Base-by-base conservation (phyloP, 306 rosid genomes). In the Prunus salicina region DNA sequence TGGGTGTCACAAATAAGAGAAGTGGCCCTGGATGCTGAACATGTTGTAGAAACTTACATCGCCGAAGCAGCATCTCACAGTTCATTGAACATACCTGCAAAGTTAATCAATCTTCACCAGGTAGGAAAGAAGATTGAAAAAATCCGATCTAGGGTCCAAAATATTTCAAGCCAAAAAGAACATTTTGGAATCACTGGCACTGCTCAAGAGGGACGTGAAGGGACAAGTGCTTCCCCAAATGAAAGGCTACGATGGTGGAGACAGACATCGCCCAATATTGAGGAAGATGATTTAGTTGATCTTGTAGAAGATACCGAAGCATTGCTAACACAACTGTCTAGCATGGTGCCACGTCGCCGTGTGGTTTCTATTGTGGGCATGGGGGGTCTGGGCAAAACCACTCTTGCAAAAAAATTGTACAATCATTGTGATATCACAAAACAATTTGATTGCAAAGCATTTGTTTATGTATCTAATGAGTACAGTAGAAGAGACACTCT, bases 1-100 rank as follows among this genome's bases (percentile, higher is more conserved):
- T 84, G 80, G 85, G 86, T 83, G n/a, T 82, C 85, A 0, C 86
- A 84, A 0, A 82, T 86, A 74, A 76, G 85, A 41, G 86, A 86
- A 38, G 76, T 84, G 8, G 85, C 88, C 20, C 76, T 69, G 56
- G 82, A 86, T 47, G 72, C 86, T 3, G 82, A 82, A 71, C 79
- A 86, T 28, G 50, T 79, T 0, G 75, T 84, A 5, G 89, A 88
- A 50, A 81, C 75, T 61, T 73, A 79, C 58, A 75, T 84, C 41
- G 67, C 77, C 79, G 32, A 74, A 4, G 63, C 79, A 14, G 28
- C 69, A 19, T 6, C 34, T 25, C 78, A 50, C 3, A 79, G 46
- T 73, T 63, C 14, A 19, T 68, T 65, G 24, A 0, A 67, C 82
- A 82, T 83, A 69, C 74, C 71, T 61, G 24, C 82, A 3, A 61